Evolutionary conservation across 768 basidiomycete species (phyloP).

Genomic region (Xerocomellus dryophilus): DNA sequence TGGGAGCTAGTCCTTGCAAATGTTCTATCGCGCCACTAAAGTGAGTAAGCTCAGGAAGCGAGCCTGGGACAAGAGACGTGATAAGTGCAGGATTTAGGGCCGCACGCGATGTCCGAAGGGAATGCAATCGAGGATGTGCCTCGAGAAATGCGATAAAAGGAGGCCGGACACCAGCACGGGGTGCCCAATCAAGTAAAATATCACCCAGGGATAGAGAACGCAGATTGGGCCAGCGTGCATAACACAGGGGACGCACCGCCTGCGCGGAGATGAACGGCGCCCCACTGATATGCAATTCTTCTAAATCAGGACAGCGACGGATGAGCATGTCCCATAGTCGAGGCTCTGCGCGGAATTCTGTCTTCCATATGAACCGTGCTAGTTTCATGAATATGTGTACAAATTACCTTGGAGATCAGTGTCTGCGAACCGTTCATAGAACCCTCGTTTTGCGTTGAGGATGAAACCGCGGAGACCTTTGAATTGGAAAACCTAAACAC

Average conservation of each 20-base stretch:
- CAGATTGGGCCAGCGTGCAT: conserved; percentile 66
- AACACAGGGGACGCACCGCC: conserved; percentile 48
- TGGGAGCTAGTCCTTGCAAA: conserved; percentile 53
- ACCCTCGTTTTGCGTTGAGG: conserved; percentile 55
- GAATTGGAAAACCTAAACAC: conserved; percentile 64
- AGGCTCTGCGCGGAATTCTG: conserved; percentile 26
- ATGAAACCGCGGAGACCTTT: conserved; percentile 59
- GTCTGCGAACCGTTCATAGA: conserved; percentile 59
- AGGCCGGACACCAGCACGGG: conserved; percentile 42
- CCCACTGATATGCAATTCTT: conserved; percentile 52
- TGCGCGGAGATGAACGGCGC: conserved; percentile 39
- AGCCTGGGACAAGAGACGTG: conserved; percentile 41
- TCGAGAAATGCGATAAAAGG: conserved; percentile 70
- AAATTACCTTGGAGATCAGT: conserved; percentile 51
- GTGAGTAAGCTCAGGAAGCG: conserved; percentile 49
- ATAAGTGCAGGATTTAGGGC: conserved; percentile 55
- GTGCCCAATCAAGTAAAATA: conserved; percentile 55
- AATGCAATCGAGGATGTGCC: conserved; percentile 53
- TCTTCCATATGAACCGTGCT: conserved; percentile 1
- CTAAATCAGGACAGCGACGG: conserved; percentile 58
- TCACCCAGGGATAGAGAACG: conserved; percentile 62
- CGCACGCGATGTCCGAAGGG: conserved; percentile 49
- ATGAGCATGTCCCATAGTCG: conserved; percentile 71
- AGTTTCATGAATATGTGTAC: not conserved
- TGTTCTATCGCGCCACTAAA: conserved; percentile 70